Percentiles rank a stretch among this genome's conserved stretches.
phyloP scores from a whole-genome alignment of 1,139 yeast species.

The Suhomyces kunorum region DNA sequence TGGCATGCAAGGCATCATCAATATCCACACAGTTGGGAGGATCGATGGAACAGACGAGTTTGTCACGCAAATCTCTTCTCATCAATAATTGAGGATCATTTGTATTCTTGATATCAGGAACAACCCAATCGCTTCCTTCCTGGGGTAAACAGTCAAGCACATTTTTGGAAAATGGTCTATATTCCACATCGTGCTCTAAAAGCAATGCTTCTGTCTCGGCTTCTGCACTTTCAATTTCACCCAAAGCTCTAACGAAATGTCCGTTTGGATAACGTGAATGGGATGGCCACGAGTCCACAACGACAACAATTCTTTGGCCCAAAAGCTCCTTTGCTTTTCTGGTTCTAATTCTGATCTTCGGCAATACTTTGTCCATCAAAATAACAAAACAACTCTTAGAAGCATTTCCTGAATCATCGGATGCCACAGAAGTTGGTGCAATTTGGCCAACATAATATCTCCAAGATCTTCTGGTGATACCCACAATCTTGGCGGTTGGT shows the following conservation, averaged over 20 bases:
- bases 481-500: conserved; percentile 93
- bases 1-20: conserved; percentile 96
- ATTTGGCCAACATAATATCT: conserved; percentile 94
- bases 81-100: conserved; percentile 63
- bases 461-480: conserved; percentile 90
- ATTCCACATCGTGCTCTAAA: conserved; percentile 94
- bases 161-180: conserved; percentile 90
- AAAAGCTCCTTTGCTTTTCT: conserved; percentile 78
- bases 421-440: conserved; percentile 73
- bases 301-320: conserved; percentile 87
- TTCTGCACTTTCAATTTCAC: conserved; percentile 85
- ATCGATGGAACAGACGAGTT: conserved; percentile 91
- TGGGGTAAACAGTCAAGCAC: conserved; percentile 89
- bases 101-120: conserved; percentile 62
- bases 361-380: conserved; percentile 86
- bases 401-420: conserved; percentile 55
- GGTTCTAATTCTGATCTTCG: conserved; percentile 83
- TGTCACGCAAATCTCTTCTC: conserved; percentile 83
- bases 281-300: conserved; percentile 90
- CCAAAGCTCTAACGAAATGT: conserved; percentile 87
- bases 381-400: conserved; percentile 80
- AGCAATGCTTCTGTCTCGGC: conserved; percentile 97
- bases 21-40: conserved; percentile 99
- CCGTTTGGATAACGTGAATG: conserved; percentile 89
- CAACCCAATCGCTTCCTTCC: conserved; percentile 93